phyloP scores from a whole-genome alignment of 441 rosid genomes.

The Adansonia madagascariensis region DNA sequence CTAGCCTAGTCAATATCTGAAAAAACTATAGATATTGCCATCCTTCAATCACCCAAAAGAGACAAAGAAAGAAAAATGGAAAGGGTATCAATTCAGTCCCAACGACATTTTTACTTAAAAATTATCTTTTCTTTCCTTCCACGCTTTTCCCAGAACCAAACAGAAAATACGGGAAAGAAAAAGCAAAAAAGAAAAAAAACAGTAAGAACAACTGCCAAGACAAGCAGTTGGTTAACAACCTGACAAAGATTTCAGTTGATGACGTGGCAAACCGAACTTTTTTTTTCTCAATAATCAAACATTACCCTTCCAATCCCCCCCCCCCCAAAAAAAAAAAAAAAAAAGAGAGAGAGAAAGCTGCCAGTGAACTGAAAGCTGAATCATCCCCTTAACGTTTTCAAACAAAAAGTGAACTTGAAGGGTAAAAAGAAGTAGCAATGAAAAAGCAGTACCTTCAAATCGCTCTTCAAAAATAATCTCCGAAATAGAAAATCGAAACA shows the following conservation, averaged over 20 bases:
- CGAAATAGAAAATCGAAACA: slow-evolving; percentile 35
- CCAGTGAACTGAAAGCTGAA: too few species aligned
- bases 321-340: not conserved
- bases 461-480: slow-evolving; percentile 69
- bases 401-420: not conserved
- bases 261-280: slow-evolving; percentile 23
- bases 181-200: not conserved
- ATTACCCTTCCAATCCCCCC: not conserved
- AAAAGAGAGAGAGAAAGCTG: not conserved
- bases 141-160: slow-evolving; percentile 8
- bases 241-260: not conserved
- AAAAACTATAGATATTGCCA: not conserved
- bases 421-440: not conserved
- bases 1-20: not conserved
- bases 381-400: too few species aligned
- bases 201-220: not conserved
- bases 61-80: not conserved
- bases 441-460: slow-evolving; percentile 54
- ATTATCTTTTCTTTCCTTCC: not conserved
- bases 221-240: not conserved
- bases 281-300: not conserved
- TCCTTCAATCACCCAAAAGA: slow-evolving; percentile 2
- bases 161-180: not conserved
- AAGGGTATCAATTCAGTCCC: not conserved
- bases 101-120: not conserved